phyloP scores from a whole-genome alignment of 2,329 filamentous ascomycete genomes.

The Fusarium acutatum region DNA sequence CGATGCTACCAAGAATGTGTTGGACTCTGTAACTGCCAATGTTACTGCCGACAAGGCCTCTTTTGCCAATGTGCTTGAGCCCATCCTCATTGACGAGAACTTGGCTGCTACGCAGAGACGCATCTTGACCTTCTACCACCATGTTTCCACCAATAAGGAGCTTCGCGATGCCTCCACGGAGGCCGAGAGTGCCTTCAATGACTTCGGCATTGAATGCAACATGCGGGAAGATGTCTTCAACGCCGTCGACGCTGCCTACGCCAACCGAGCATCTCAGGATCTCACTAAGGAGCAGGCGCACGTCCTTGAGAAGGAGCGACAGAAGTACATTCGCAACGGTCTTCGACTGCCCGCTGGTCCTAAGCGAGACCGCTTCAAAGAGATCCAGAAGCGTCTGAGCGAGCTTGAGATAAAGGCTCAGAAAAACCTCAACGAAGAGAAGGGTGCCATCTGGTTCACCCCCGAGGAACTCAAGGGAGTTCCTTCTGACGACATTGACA shows the following conservation, averaged over 20 bases:
- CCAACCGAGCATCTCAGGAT: constrained; percentile 58
- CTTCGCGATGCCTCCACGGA: constrained; percentile 80
- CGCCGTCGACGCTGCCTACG: constrained; percentile 67
- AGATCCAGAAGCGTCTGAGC: constrained; percentile 82
- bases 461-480: constrained; percentile 78
- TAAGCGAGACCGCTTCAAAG: constrained; percentile 82
- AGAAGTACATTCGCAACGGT: constrained; percentile 80
- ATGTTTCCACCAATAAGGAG: constrained; percentile 73
- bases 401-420: constrained; percentile 78
- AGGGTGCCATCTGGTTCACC: constrained; percentile 82
- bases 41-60: constrained; percentile 61
- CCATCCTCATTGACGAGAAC: constrained; percentile 80
- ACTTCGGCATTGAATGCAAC: constrained; percentile 78
- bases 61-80: constrained; percentile 66
- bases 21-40: constrained; percentile 74
- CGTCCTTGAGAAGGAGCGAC: constrained; percentile 80
- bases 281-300: constrained; percentile 75
- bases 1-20: constrained; percentile 66
- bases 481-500: constrained; percentile 72
- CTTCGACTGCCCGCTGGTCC: constrained; percentile 74
- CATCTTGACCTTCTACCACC: constrained; percentile 83
- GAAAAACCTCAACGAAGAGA: constrained; percentile 85
- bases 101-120: constrained; percentile 64
- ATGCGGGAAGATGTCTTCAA: constrained; percentile 86
- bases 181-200: constrained; percentile 78